Percentiles rank a stretch among this genome's conserved stretches.
Conservation (phyloP, 1,284 basidiomycete genomes). For the Phellinidium pouzarii region DNA sequence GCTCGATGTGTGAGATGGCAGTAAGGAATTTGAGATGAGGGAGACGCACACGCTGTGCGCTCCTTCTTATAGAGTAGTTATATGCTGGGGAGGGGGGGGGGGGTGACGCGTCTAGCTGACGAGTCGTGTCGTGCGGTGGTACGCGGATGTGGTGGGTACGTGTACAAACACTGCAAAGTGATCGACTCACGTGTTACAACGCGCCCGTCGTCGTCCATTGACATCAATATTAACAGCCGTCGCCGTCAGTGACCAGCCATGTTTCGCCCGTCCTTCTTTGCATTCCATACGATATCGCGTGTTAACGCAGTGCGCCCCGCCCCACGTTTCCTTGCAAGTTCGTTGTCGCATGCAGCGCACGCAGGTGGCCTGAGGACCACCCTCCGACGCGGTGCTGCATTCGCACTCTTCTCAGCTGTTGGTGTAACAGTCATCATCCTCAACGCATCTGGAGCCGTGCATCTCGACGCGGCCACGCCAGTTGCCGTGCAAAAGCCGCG, state of each 20-base stretch:
- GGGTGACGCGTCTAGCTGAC: background rate
- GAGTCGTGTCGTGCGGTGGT: no score
- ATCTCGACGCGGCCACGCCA: constrained; percentile 1
- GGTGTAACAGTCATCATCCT: background rate
- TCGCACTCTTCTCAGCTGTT: background rate
- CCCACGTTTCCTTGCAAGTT: background rate
- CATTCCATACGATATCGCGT: background rate
- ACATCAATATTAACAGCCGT: no score
- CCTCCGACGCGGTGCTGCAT: background rate
- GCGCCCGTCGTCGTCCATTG: no score
- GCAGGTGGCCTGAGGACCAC: background rate
- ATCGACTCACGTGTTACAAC: no score
- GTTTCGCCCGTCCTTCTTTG: background rate
- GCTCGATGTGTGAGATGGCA: background rate
- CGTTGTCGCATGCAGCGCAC: constrained; percentile 1
- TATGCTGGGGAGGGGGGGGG: no score
- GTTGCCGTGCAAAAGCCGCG: background rate
- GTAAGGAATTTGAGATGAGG: background rate
- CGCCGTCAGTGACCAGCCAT: background rate
- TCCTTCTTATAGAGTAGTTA: background rate
- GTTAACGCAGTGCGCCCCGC: background rate
- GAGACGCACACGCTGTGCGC: background rate
- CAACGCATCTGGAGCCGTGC: background rate
- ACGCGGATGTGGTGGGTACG: no score
- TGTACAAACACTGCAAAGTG: no score